phyloP scores from a whole-genome alignment of 2,329 filamentous ascomycete genomes.

The Aureobasidium uvarum region DNA sequence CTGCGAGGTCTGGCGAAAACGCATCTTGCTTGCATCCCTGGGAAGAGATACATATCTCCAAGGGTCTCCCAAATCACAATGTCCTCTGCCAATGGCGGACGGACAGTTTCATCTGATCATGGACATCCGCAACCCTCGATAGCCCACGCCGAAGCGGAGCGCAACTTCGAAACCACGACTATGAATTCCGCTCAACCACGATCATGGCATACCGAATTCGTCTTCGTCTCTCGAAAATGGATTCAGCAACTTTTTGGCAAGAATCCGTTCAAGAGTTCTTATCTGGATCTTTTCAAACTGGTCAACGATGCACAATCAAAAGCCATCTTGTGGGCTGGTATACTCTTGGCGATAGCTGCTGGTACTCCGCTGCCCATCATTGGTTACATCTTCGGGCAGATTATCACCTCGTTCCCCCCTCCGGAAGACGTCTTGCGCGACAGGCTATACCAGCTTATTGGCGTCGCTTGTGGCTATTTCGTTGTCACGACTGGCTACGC shows the following conservation, averaged over 20 bases:
- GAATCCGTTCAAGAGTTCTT: constrained; percentile 50
- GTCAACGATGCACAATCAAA: constrained; percentile 45
- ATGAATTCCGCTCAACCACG: constrained; percentile 39
- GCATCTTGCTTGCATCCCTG: background rate
- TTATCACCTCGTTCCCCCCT: constrained; percentile 53
- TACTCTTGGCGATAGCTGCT: constrained; percentile 42
- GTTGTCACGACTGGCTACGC: constrained; percentile 51
- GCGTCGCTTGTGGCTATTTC: constrained; percentile 51
- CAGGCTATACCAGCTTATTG: constrained; percentile 47
- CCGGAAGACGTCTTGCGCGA: constrained; percentile 44
- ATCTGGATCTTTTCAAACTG: constrained; percentile 49
- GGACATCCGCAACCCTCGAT: constrained; percentile 33
- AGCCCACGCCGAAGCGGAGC: constrained; percentile 29
- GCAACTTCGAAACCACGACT: constrained; percentile 39
- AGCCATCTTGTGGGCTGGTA: constrained; percentile 38
- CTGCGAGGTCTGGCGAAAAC: background rate
- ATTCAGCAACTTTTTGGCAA: constrained; percentile 43
- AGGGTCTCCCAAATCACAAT: background rate
- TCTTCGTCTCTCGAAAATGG: constrained; percentile 38
- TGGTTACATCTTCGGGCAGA: constrained; percentile 48
- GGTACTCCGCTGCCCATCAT: constrained; percentile 46
- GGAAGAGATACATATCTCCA: too few species aligned
- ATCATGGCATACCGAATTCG: constrained; percentile 36
- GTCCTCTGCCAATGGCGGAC: background rate
- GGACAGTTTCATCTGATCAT: constrained; percentile 32